Evolutionary conservation across 257 asterid species (phyloP), one percentile per base, ranked within the genome.

Genomic region (Avicennia marina): DNA sequence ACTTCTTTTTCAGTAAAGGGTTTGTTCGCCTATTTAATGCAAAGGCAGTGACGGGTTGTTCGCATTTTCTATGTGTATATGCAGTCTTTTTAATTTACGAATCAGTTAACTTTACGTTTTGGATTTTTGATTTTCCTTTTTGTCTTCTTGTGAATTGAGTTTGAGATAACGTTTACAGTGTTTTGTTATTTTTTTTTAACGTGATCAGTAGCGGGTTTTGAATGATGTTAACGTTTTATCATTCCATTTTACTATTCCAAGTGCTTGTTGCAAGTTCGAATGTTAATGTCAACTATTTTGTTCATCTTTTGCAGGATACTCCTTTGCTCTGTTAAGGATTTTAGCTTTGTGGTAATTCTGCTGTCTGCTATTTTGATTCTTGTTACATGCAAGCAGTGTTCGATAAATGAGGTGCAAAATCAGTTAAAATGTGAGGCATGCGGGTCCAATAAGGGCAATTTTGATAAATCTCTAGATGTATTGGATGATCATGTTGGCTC

Each of bases 401-500:
- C 79, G 1, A 45, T 46, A 6, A 49, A 63, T 53, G 87, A 73
- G 47, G 66, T 53, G 25, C 70, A 60, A 25, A 22, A 55, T 41
- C 71, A 56, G 48, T 68, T 68, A 56, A 73, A 70, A 17, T 33
- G 54, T 52, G 83, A 65, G 44, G 62, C 75, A 45, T 82, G 81
- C 67, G 47, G 58, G 71, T 60, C 75, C 53, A 63, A 51, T 44
- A 49, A 36, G 45, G 72, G 59, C 49, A 60, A 29, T 29, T n/a
- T 25, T 9, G 61, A 32, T 25, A 68, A 53, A 55, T 52, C 67
- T 59, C 68, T 54, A 20, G 78, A 62, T 56, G 59, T 53, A 12
- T 63, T 51, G 39, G 67, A 53, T 67, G 72, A 55, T 45, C 74
- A 71, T 57, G 51, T 57, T 40, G 60, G 56, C 64, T 64, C 73